A percentile compares a stretch with the other conserved stretches of the same genome.
Conservation (phyloP, 2,329 filamentous ascomycete genomes). For the Monosporascus sp. region DNA sequence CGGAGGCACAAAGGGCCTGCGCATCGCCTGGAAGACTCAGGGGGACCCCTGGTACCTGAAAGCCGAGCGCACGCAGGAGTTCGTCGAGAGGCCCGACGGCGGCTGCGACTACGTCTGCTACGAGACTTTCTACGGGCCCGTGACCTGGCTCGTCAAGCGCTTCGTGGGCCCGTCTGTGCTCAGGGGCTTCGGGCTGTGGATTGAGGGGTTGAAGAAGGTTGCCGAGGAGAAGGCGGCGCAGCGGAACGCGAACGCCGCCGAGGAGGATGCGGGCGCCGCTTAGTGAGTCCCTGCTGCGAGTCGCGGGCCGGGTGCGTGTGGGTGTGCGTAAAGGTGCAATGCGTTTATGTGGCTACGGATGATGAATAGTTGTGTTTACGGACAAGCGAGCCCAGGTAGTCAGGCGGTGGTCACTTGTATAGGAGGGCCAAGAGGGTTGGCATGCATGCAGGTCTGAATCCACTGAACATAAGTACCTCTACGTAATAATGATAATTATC, state of each 20-base stretch:
- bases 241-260: not conserved
- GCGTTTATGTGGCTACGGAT: too few relatives aligned
- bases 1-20: conserved; percentile 25
- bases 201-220: conserved; percentile 31
- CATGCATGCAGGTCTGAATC: too few relatives aligned
- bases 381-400: too few relatives aligned
- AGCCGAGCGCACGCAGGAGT: conserved; percentile 39
- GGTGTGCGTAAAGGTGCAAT: too few relatives aligned
- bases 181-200: conserved; percentile 33
- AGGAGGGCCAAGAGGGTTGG: too few relatives aligned
- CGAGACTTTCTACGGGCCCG: conserved; percentile 41
- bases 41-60: conserved; percentile 30
- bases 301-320: too few relatives aligned
- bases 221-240: conserved; percentile 16
- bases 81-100: conserved; percentile 26
- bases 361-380: too few relatives aligned
- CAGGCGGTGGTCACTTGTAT: too few relatives aligned
- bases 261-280: too few relatives aligned
- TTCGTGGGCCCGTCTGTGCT: conserved; percentile 28
- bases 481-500: too few relatives aligned
- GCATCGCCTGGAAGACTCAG: conserved; percentile 34
- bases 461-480: too few relatives aligned
- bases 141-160: conserved; percentile 30
- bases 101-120: conserved; percentile 36
- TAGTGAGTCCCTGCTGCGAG: too few relatives aligned